Evolutionary conservation across 805 yeast species (phyloP).

Genomic region (Helenozyma rhizophorensis): DNA sequence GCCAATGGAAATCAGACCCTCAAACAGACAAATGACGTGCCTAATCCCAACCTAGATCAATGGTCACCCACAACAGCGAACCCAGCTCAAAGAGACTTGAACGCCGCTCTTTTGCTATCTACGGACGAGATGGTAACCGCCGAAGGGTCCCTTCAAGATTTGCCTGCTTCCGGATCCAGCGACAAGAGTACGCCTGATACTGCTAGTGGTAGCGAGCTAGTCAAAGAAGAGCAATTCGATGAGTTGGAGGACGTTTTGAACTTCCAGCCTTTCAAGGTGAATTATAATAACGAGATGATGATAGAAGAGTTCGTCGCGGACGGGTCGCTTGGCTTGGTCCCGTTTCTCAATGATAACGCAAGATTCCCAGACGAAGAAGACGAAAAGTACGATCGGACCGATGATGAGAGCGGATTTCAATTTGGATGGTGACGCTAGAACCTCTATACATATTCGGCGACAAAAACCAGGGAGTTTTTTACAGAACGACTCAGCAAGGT

Average conservation of each 20-base stretch:
- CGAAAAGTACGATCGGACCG: background rate
- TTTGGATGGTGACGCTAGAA: no score
- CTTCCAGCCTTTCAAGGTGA: slow-evolving; percentile 36
- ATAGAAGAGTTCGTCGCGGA: slow-evolving; percentile 68
- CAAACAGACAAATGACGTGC: no score
- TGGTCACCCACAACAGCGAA: no score
- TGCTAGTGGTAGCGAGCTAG: no score
- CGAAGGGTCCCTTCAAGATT: background rate
- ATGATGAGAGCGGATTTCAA: slow-evolving; percentile 5
- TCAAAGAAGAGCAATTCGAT: background rate
- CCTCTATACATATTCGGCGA: no score
- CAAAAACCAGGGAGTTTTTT: no score
- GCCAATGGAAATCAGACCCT: no score
- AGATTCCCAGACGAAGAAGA: slow-evolving; percentile 1
- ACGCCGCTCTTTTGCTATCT: no score
- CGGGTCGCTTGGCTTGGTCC: slow-evolving; percentile 74
- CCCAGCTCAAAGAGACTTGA: no score
- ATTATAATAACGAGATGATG: slow-evolving; percentile 24
- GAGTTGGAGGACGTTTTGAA: slow-evolving; percentile 22
- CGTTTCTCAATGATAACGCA: slow-evolving; percentile 38
- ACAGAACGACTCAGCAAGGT: no score
- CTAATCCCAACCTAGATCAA: no score
- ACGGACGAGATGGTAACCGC: background rate
- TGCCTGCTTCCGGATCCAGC: background rate
- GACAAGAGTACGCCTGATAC: background rate